Conservation (phyloP, 1,284 basidiomycete genomes). For the Cutaneotrichosporon curvatum region DNA sequence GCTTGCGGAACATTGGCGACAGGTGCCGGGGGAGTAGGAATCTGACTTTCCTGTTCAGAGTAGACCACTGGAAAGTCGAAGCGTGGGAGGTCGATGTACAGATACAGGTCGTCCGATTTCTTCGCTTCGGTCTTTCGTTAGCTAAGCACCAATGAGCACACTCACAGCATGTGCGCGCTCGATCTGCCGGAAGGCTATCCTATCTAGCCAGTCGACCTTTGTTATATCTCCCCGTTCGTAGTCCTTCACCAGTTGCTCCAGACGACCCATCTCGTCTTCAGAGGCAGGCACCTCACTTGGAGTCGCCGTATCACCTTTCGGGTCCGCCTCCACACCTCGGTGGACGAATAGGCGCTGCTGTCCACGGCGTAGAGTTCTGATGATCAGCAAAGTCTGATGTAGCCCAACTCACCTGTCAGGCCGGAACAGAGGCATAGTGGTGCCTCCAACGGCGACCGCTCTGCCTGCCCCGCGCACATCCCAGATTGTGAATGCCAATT, state of each 20-base stretch:
- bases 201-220: conserved; percentile 92
- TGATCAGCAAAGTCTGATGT: neutral
- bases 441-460: conserved; percentile 75
- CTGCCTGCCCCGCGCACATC: conserved; percentile 75
- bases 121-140: conserved; percentile 64
- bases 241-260: conserved; percentile 96
- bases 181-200: conserved; percentile 84
- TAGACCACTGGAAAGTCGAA: conserved; percentile 98
- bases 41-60: conserved; percentile 58
- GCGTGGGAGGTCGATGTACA: conserved; percentile 92
- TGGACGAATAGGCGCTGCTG: conserved; percentile 85
- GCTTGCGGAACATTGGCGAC: conserved; percentile 26
- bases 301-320: conserved; percentile 68
- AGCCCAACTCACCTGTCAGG: conserved; percentile 66
- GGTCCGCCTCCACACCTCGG: conserved; percentile 76
- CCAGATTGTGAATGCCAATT: conserved; percentile 90
- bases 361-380: conserved; percentile 76
- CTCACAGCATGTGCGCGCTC: conserved; percentile 82
- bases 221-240: conserved; percentile 91
- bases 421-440: conserved; percentile 81
- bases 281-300: conserved; percentile 64
- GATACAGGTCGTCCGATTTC: conserved; percentile 80
- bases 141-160: conserved; percentile 7
- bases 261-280: conserved; percentile 83
- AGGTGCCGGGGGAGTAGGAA: conserved; percentile 41